These are phyloP conservation scores for Clarireedia monteithiana DNA, from an alignment of 2,329 filamentous ascomycete species.

Conservation along the genomic window DNA sequence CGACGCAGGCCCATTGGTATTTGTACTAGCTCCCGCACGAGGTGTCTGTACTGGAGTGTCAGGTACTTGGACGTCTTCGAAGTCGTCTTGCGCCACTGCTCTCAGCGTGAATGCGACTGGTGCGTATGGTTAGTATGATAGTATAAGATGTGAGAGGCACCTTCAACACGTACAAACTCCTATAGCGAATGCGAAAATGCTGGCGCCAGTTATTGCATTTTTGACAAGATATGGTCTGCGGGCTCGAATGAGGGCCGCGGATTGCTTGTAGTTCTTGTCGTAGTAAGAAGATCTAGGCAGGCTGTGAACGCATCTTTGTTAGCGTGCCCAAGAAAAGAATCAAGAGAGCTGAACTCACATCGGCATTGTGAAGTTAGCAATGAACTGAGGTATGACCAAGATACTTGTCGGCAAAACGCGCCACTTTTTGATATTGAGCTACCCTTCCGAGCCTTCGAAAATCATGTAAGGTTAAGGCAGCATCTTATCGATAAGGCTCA, in stretches of 20 bases:
- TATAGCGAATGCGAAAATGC: constrained; percentile 66
- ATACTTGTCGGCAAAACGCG: not conserved
- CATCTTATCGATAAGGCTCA: constrained; percentile 9
- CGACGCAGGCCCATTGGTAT: constrained; percentile 9
- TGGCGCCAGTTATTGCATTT: constrained; percentile 76
- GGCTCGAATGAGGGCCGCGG: constrained; percentile 82
- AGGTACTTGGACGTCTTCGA: constrained; percentile 89
- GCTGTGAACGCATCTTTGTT: constrained; percentile 28
- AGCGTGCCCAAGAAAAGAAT: not conserved
- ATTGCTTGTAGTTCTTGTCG: constrained; percentile 77
- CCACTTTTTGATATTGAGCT: constrained; percentile 4
- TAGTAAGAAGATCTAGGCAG: constrained; percentile 78
- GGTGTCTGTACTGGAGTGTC: constrained; percentile 35
- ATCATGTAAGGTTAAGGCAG: not conserved
- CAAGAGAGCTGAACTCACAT: not conserved
- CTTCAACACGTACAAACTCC: constrained; percentile 71
- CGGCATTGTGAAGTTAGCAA: constrained; percentile 1
- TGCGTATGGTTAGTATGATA: not conserved
- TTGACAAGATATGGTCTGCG: constrained; percentile 86
- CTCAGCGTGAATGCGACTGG: constrained; percentile 65
- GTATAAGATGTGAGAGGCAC: not conserved
- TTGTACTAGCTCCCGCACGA: constrained; percentile 19
- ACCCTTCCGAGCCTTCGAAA: not conserved
- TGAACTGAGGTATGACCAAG: not conserved
- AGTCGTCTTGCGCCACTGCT: constrained; percentile 91